Evolutionary conservation across 441 rosid species (phyloP).

Genomic region (Viola pubescens): DNA sequence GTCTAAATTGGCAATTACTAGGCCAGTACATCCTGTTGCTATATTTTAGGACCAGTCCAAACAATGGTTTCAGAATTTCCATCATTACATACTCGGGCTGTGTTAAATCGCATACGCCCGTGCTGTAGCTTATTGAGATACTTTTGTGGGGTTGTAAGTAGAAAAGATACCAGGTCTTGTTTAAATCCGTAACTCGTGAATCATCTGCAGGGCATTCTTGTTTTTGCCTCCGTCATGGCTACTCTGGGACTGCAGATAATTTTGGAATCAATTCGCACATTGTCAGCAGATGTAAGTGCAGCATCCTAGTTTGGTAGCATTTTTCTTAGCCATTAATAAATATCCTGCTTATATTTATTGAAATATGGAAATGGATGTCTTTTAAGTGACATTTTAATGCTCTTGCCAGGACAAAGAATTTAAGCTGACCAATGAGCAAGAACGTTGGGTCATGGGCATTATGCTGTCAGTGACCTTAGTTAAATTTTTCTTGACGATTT

Average conservation of each 20-base stretch:
- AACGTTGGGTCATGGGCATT: constrained; percentile 80
- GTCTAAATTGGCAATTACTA: too few relatives aligned
- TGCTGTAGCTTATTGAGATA: too few relatives aligned
- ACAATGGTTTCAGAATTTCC: too few relatives aligned
- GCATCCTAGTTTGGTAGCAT: neutral
- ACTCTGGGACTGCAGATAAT: constrained; percentile 94
- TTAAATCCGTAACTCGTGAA: neutral
- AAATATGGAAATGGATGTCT: neutral
- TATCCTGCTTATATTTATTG: too few relatives aligned
- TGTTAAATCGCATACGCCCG: too few relatives aligned
- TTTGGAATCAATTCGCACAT: constrained; percentile 67
- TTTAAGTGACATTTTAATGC: constrained; percentile 4
- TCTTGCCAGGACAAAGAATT: constrained; percentile 57
- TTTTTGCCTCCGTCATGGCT: constrained; percentile 97
- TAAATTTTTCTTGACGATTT: constrained; percentile 58
- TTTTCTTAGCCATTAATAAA: too few relatives aligned
- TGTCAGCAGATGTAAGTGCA: constrained; percentile 59
- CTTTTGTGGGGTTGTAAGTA: too few relatives aligned
- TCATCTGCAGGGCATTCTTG: constrained; percentile 77
- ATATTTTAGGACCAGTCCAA: too few relatives aligned
- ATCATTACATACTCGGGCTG: too few relatives aligned
- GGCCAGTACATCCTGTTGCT: too few relatives aligned
- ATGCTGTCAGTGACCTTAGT: constrained; percentile 86
- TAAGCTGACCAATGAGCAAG: constrained; percentile 55
- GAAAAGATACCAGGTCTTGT: too few relatives aligned